A percentile compares a stretch with the other conserved stretches of the same genome.
Conservation (phyloP, 108 stramenopile species). For the Stephanodiscus minutulus region DNA sequence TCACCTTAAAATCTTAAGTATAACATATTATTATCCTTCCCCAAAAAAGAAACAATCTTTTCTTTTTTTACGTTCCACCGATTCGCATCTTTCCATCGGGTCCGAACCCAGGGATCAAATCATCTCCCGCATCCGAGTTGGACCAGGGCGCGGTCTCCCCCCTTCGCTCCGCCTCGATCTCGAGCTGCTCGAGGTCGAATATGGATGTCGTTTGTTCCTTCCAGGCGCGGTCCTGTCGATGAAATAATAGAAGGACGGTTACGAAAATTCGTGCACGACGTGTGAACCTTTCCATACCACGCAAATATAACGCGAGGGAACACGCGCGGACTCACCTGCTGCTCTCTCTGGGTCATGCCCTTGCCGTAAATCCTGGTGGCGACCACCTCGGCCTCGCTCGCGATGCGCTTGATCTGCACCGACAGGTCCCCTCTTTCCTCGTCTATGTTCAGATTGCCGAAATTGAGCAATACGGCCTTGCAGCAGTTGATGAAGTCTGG, state of each 20-base stretch:
- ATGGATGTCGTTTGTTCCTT: slow-evolving; percentile 87
- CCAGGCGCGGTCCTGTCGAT: slow-evolving; percentile 76
- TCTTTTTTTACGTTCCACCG: slow-evolving; percentile 57
- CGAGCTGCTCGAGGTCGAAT: slow-evolving; percentile 87
- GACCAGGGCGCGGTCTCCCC: slow-evolving; percentile 87
- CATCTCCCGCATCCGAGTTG: slow-evolving; percentile 72
- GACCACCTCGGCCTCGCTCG: slow-evolving; percentile 86
- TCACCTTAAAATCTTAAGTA: neutral
- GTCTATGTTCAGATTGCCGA: slow-evolving; percentile 80
- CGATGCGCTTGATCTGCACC: slow-evolving; percentile 74
- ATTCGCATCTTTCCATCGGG: slow-evolving; percentile 79
- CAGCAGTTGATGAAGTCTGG: slow-evolving; percentile 90
- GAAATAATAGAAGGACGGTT: neutral
- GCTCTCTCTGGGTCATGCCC: slow-evolving; percentile 83
- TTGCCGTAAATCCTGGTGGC: slow-evolving; percentile 89
- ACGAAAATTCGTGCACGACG: neutral
- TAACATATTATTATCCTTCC: neutral
- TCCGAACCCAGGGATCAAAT: slow-evolving; percentile 82
- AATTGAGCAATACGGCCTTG: slow-evolving; percentile 87
- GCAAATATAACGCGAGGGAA: neutral
- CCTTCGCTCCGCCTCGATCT: slow-evolving; percentile 79
- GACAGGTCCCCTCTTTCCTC: slow-evolving; percentile 84
- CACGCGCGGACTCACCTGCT: slow-evolving; percentile 56
- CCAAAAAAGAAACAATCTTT: too few relatives aligned
- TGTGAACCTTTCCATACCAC: neutral